A percentile compares a stretch with the other conserved stretches of the same genome.
phyloP scores from a whole-genome alignment of 192 early-diverging fungal genomes.

The Linnemannia exigua region DNA sequence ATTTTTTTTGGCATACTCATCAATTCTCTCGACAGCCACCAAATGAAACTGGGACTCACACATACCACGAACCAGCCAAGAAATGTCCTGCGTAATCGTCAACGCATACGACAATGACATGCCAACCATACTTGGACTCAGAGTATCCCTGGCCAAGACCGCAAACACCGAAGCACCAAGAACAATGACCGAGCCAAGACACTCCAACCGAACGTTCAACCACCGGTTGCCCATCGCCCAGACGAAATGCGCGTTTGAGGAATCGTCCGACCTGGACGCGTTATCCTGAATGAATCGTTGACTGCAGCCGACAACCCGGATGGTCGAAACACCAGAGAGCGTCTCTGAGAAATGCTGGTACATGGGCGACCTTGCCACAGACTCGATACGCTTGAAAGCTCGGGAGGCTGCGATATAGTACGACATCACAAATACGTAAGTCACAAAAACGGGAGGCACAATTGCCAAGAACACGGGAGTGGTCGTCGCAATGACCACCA shows the following conservation, averaged over 20 bases:
- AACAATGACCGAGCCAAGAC: constrained; percentile 76
- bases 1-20: constrained; percentile 81
- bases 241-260: constrained; percentile 75
- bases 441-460: constrained; percentile 24
- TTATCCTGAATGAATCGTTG: constrained; percentile 72
- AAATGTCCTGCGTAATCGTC: constrained; percentile 80
- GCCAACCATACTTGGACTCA: constrained; percentile 74
- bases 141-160: constrained; percentile 70
- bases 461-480: constrained; percentile 16
- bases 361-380: constrained; percentile 74
- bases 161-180: constrained; percentile 81
- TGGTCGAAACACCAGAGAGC: constrained; percentile 60
- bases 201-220: constrained; percentile 81
- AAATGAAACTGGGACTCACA: constrained; percentile 80
- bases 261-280: background rate
- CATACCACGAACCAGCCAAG: constrained; percentile 83
- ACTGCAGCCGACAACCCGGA: constrained; percentile 48
- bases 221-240: constrained; percentile 75
- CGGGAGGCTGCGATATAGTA: constrained; percentile 72
- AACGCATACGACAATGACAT: constrained; percentile 75
- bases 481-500: constrained; percentile 10
- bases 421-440: constrained; percentile 35
- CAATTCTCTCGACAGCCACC: constrained; percentile 61
- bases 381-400: constrained; percentile 79
- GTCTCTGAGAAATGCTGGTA: constrained; percentile 70